Evolutionary conservation across 768 basidiomycete genomes (phyloP), one percentile per base, ranked within the genome.

Genomic region (Symmetrospora coprosmae): DNA sequence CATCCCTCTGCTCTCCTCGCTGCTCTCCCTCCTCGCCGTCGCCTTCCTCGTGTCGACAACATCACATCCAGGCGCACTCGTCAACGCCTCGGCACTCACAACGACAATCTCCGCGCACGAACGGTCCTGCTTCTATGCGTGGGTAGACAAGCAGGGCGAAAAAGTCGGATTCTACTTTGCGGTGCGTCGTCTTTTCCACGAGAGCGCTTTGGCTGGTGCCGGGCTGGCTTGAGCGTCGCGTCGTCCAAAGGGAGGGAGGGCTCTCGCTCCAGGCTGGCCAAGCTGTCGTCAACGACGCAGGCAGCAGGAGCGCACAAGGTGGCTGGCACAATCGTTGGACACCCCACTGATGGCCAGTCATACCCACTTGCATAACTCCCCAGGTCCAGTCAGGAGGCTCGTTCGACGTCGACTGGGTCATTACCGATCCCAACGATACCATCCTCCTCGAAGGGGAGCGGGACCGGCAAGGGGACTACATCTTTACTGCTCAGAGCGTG

Each of bases 301-400:
- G 2, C 25, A 7, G 38, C n/a, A 27, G 11, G 23, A 31, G 21
- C 19, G 19, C n/a, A 27, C 7, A 9, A 6, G 37, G n/a, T 2
- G 17, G n/a, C 46, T 63, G 27, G 28, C 2, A 13, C 23, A 45
- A 28, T 34, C 46, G n/a, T 35, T n/a, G 48, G 35, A 31, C 9
- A 27, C 11, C 33, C 43, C 9, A 27, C 19, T 38, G n/a, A 13
- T n/a, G 14, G 35, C 61, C 25, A n/a, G n/a, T 40, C 6, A 13
- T 33, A 31, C 55, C 19, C 21, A 23, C 40, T 9, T 1, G 2
- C 9, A 45, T 34, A 27, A n/a, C n/a, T n/a, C n/a, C n/a, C 6
- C 55, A 87, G 86, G 86, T 96, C 34, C 92, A 97, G 82, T 87
- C 90, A 28, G 92, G 92, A 45, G 92, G 92, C 61, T 84, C 87